Base-by-base conservation (phyloP, 768 basidiomycete species). In the Leccinum ochraceum region DNA sequence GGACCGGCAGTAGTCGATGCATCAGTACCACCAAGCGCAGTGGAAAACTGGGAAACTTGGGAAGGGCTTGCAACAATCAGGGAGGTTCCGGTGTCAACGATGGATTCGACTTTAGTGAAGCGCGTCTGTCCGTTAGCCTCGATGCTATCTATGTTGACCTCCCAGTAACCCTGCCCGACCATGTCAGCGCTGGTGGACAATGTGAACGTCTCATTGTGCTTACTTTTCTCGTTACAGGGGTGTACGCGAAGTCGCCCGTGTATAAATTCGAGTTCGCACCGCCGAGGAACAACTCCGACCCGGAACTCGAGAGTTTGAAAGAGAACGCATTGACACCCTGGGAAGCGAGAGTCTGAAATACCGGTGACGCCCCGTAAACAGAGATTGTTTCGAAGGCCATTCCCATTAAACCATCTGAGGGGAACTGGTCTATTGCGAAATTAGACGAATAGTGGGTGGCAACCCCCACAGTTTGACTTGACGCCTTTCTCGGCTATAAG, bases 261-360 rank as follows among this genome's bases (percentile, higher is more conserved):
- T 80, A 84, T 58, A 79, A 70, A 2, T 65, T 60, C 1, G 60
- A 51, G 68, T 88, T 76, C 8, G 72, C 71, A 51, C 85, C 86
- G 42, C 86, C 86, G n/a, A 88, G 63, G 65, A 76, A 80, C 11
- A 87, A 73, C 70, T 83, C 81, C 3, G 78, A 73, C 5, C 76
- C 77, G 10, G 65, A 57, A 10, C 65, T 20, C 13, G 80, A 66
- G 9, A 85, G 69, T 65, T 82, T 83, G 67, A 86, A 81, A 10
- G 79, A 75, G 66, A 85, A 84, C 51, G 72, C 71, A 22, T 13
- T 36, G 77, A 58, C 55, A 4, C 69, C 71, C 54, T 84, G 73
- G 1, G 66, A 57, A 24, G 80, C 60, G 6, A 84, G 75, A 17
- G 70, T 78, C 48, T 81, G 71, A 63, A 81, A 77, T 46, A 80